Conservation (phyloP, 2,329 filamentous ascomycete genomes). For the Colletotrichum limetticola region DNA sequence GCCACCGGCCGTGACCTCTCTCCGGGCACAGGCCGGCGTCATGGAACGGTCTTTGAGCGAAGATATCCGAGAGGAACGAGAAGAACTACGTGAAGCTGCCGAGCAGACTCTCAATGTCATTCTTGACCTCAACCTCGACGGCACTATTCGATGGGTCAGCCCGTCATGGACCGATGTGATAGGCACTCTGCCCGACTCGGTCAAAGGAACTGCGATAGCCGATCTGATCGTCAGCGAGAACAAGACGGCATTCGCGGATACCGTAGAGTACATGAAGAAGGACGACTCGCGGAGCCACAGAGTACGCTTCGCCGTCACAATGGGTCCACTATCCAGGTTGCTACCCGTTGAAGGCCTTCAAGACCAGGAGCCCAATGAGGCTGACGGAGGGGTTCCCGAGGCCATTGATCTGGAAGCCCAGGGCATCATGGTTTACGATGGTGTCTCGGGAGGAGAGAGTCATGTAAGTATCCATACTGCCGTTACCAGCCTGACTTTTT, state of each 20-base stretch:
- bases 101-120: conserved; percentile 98
- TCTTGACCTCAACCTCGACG: conserved; percentile 90
- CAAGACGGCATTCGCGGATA: conserved; percentile 82
- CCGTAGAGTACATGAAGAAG: conserved; percentile 87
- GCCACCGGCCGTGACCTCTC: conserved; percentile 63
- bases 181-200: conserved; percentile 77
- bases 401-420: conserved; percentile 90
- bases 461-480: conserved; percentile 73
- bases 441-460: conserved; percentile 84
- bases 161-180: conserved; percentile 96
- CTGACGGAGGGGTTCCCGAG: conserved; percentile 53
- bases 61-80: conserved; percentile 91
- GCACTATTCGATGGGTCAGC: conserved; percentile 93
- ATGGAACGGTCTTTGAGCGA: conserved; percentile 81
- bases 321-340: conserved; percentile 77
- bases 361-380: conserved; percentile 50
- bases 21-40: conserved; percentile 59
- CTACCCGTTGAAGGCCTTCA: conserved; percentile 56
- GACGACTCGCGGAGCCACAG: conserved; percentile 95
- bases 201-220: conserved; percentile 81
- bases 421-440: conserved; percentile 98
- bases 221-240: conserved; percentile 84
- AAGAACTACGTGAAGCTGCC: conserved; percentile 93
- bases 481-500: background rate
- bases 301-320: conserved; percentile 79